These are phyloP conservation scores for Alternaria arbusti DNA, from an alignment of 2,329 filamentous ascomycete genomes.

Conservation along the genomic window DNA sequence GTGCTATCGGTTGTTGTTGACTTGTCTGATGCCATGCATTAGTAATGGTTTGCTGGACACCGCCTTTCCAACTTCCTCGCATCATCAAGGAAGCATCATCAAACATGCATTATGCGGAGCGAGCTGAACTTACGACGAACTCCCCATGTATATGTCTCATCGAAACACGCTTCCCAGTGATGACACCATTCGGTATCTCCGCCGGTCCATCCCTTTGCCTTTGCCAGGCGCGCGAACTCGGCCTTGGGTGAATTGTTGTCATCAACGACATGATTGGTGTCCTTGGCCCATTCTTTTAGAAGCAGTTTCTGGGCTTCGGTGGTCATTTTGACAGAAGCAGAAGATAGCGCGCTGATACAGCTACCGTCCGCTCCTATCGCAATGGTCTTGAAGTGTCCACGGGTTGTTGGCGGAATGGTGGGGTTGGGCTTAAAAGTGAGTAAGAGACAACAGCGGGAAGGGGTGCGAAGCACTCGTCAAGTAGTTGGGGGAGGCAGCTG, in stretches of 20 bases:
- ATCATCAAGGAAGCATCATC: neutral
- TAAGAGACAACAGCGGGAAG: neutral
- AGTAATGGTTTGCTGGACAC: neutral
- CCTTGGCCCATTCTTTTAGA: slow-evolving; percentile 19
- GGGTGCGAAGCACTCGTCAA: neutral
- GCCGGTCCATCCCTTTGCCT: slow-evolving; percentile 25
- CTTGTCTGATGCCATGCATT: neutral
- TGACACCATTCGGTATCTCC: slow-evolving; percentile 20
- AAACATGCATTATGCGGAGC: neutral
- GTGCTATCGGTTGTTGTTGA: neutral
- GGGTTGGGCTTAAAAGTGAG: neutral
- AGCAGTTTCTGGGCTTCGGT: slow-evolving; percentile 14
- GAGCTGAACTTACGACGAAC: slow-evolving; percentile 6
- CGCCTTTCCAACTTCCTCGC: neutral
- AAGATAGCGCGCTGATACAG: neutral
- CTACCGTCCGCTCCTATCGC: neutral
- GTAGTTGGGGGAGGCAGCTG: neutral
- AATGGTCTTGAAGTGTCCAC: neutral
- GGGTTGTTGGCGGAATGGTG: neutral
- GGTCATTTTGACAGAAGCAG: slow-evolving; percentile 3
- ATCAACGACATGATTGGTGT: slow-evolving; percentile 16
- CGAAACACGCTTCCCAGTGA: slow-evolving; percentile 26
- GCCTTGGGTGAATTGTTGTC: slow-evolving; percentile 16
- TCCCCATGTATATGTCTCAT: slow-evolving; percentile 18
- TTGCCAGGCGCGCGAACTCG: slow-evolving; percentile 32